Percentiles rank a stretch among this genome's conserved stretches.
Evolutionary conservation across 2,329 filamentous ascomycete species (phyloP).

Genomic region (Emydomyces testavorans): DNA sequence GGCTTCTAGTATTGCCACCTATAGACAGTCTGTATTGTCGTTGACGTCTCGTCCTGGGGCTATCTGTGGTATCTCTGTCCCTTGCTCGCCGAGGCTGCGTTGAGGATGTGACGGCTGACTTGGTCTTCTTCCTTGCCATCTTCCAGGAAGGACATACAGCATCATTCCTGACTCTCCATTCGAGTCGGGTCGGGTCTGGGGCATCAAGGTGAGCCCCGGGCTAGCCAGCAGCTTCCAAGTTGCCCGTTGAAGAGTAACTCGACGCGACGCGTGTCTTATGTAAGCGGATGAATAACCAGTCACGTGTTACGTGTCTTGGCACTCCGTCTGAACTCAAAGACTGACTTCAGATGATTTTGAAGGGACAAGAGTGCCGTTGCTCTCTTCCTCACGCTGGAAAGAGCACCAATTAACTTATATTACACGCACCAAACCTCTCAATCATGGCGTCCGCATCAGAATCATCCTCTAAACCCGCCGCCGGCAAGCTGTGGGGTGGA

Average conservation of each 20-base stretch:
- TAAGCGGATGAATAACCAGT: not conserved
- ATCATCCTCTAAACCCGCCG: slow-evolving; percentile 12
- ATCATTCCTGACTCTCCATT: too few relatives aligned
- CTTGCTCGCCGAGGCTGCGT: not conserved
- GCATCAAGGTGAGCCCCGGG: not conserved
- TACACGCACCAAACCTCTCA: not conserved
- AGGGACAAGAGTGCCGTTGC: not conserved
- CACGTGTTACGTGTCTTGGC: not conserved
- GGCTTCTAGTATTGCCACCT: slow-evolving; percentile 19
- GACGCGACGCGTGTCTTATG: slow-evolving; percentile 6
- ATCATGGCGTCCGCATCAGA: slow-evolving; percentile 4
- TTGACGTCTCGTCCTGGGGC: not conserved
- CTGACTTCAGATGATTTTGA: not conserved
- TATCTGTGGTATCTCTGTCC: not conserved
- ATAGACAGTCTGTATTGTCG: slow-evolving; percentile 15
- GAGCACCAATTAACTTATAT: not conserved
- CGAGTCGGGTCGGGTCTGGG: not conserved
- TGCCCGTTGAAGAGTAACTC: too few relatives aligned
- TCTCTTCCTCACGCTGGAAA: not conserved
- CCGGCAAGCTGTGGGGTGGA: slow-evolving; percentile 19
- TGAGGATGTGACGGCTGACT: not conserved
- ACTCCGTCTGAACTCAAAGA: not conserved
- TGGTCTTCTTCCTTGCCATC: not conserved
- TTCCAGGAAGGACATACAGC: too few relatives aligned
- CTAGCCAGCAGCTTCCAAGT: not conserved